phyloP scores from a whole-genome alignment of 371 early-diverging fungal genomes.

The Chytridium lagenaria region DNA sequence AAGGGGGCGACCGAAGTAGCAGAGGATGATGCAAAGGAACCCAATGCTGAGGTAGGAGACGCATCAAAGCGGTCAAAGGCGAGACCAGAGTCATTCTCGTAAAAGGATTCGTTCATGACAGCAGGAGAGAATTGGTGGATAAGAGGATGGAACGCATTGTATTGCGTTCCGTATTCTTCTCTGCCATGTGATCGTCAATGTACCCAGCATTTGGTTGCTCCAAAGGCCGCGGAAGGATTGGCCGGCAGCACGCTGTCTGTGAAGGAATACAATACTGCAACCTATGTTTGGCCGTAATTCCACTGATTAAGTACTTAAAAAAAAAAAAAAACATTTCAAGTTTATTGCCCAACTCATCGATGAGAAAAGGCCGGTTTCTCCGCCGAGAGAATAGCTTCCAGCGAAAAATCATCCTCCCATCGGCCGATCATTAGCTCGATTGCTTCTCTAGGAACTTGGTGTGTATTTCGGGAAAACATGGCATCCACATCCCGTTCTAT shows the following conservation, averaged over 20 bases:
- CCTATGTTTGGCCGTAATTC: background rate
- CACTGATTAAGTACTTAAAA: too few species aligned
- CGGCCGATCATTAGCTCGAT: constrained; percentile 45
- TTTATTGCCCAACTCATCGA: background rate
- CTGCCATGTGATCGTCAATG: background rate
- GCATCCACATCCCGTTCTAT: constrained; percentile 31
- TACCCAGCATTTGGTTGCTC: background rate
- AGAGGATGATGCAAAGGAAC: too few species aligned
- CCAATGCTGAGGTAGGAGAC: too few species aligned
- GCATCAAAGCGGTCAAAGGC: too few species aligned
- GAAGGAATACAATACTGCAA: background rate
- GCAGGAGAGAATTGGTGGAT: too few species aligned
- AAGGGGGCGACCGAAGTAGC: too few species aligned
- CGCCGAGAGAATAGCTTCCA: constrained; percentile 34
- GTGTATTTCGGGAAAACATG: constrained; percentile 38
- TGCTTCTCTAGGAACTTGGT: constrained; percentile 40
- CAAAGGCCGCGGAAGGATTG: background rate
- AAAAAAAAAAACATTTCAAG: background rate
- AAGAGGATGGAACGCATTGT: too few species aligned
- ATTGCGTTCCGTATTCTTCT: background rate
- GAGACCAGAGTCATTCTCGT: too few species aligned
- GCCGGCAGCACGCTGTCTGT: background rate
- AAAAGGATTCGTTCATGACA: too few species aligned
- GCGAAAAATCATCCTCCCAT: constrained; percentile 41
- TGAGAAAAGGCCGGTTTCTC: background rate